Evolutionary conservation across 2,329 filamentous ascomycete genomes (phyloP), one percentile per base, ranked within the genome.

Genomic region (Fusarium mundagurra): DNA sequence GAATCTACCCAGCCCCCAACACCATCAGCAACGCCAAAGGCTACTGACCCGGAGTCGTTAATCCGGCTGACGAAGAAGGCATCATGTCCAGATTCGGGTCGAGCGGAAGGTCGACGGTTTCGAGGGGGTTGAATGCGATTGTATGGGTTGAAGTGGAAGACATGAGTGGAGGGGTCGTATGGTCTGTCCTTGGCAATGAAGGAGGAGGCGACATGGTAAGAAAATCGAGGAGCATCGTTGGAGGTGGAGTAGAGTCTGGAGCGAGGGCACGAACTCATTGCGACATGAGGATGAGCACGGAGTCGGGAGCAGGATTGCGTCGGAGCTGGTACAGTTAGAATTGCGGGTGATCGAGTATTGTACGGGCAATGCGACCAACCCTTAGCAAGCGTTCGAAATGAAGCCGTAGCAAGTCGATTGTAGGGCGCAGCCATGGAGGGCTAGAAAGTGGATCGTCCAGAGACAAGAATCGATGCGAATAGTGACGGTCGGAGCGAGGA

Each of bases 1-100:
- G 93, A 96, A 77, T 98, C 94, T 72, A 93, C 91, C 95, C 96
- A 99, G 41, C 96, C 96, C 54, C 96, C 96, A 1, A 99, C 96
- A 17, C 96, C 96, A 81, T 99, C 96, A 61, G 95, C 95, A 31
- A 99, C 90, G 24, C 94, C 96, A 76, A 99, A 92, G 2, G 95
- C 94, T 17, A 98, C 89, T 45, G 91, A 88, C 43, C 91, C 88
- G 4, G 88, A 89, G 72, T 91, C 89, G 59, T 93, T 94, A n/a
- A 98, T 86, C 31, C 92, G 90, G 80, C 93, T 90, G 77, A 96
- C 92, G 83, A 99, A 99, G 85, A 98, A 98, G 66, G 96, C 94
- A 87, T 99, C 96, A 83, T 99, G 95, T 22, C 96, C 96, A 58
- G 93, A 96, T 67, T 91, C 92, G 57, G 92, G 93, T 31, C 93